Base-by-base conservation (phyloP, 2,329 filamentous ascomycete species). In the Pseudocercospora fijiensis region DNA sequence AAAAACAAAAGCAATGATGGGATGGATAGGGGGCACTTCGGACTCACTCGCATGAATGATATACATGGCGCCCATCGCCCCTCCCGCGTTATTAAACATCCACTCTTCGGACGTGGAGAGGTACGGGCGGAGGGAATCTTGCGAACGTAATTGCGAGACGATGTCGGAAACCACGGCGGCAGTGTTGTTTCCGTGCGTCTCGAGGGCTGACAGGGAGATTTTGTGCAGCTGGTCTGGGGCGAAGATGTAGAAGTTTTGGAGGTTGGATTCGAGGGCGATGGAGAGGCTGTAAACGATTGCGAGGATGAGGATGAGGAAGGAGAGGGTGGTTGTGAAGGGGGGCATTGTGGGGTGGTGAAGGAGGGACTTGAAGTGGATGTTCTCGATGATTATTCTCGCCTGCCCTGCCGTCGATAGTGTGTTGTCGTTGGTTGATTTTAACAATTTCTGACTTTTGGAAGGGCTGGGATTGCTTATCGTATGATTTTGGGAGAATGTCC, bases 61-160 rank as follows among this genome's bases (percentile, higher is more conserved):
- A 77, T 91, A 92, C 92, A 96, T 95, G 73, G 85, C 90, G 61
- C 92, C 92, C 92, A 96, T 96, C 58, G 91, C 91, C 67, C 92
- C 92, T 58, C 92, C 92, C 58, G 91, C 91, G 74, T 96, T 96
- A 83, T 96, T 96, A 73, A 96, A 94, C 52, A 96, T 83, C 91
- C 91, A 96, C 77, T 94, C 89, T 79, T 94, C 86, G 16, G 64
- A 89, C 80, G 61, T 85, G 75, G 79, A 90, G 74, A 94, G 74
- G 77, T 91, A 71, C 18, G 66, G 74, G 18, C 62, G 60, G 10
- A 72, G n/a, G 69, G 61, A 71, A 9, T 63, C 63, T 67, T 82
- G 84, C 70, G 80, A 79, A 70, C 82, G 80, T 61, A 96, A 83
- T 78, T 91, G 88, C 65, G 79, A 74, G 58, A 91, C 86, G 69